Evolutionary conservation across 1,284 basidiomycete genomes (phyloP).

Genomic region (Chondrostereum purpureum): DNA sequence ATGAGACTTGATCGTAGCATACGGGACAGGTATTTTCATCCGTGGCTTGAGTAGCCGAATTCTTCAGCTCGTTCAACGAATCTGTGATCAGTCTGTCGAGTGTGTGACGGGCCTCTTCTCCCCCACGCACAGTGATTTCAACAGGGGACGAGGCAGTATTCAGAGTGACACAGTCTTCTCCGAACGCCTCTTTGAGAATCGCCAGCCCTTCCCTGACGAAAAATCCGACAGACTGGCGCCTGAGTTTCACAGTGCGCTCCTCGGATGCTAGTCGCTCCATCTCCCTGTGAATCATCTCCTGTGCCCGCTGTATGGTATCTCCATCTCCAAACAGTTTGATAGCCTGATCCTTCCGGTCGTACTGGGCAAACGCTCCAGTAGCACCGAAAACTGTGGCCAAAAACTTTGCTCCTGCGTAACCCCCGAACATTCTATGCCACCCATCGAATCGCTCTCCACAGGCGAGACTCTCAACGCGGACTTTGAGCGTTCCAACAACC

Average conservation of each 20-base stretch:
- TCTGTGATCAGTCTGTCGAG: conserved; percentile 36
- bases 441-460: conserved; percentile 40
- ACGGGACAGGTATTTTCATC: conserved; percentile 37
- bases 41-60: conserved; percentile 10
- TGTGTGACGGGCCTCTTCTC: conserved; percentile 40
- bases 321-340: conserved; percentile 37
- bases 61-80: conserved; percentile 21
- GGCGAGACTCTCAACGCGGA: conserved; percentile 47
- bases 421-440: conserved; percentile 41
- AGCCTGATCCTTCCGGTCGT: conserved; percentile 32
- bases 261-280: conserved; percentile 34
- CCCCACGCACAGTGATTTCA: conserved; percentile 39
- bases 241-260: conserved; percentile 31
- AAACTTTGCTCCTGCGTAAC: conserved; percentile 21
- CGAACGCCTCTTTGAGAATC: conserved; percentile 39
- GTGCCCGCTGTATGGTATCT: conserved; percentile 28
- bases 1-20: conserved; percentile 38
- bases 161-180: conserved; percentile 44
- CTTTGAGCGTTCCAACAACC: conserved; percentile 47
- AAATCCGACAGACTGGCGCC: conserved; percentile 33
- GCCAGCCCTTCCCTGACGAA: conserved; percentile 42
- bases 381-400: conserved; percentile 26
- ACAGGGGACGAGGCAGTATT: conserved; percentile 21
- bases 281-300: conserved; percentile 33
- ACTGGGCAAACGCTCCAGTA: conserved; percentile 34